Evolutionary conservation across 108 stramenopile species (phyloP).

Genomic region (Cyclostephanos invisitatus): DNA sequence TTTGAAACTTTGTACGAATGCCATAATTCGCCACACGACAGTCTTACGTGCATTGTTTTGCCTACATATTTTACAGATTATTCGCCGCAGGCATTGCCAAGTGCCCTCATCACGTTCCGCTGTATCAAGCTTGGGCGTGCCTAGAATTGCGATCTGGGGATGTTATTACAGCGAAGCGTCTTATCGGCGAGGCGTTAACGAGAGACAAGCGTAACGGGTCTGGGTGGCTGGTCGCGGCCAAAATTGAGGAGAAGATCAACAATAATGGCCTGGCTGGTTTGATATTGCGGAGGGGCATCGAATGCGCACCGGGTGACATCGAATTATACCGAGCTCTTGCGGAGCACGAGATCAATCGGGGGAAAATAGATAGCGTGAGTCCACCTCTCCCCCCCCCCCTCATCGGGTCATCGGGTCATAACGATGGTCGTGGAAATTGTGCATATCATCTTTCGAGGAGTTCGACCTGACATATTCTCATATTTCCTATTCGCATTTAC

Average conservation of each 20-base stretch:
- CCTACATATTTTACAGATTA: slow-evolving; percentile 20
- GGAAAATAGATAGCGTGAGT: slow-evolving; percentile 64
- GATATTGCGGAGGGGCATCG: slow-evolving; percentile 74
- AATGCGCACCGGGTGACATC: slow-evolving; percentile 69
- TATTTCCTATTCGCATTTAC: not conserved
- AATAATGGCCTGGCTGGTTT: slow-evolving; percentile 66
- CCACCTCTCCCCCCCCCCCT: no score
- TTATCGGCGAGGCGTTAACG: slow-evolving; percentile 76
- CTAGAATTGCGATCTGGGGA: slow-evolving; percentile 73
- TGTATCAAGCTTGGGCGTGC: slow-evolving; percentile 81
- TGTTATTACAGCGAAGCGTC: slow-evolving; percentile 58
- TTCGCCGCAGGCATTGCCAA: slow-evolving; percentile 74
- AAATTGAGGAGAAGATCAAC: slow-evolving; percentile 57
- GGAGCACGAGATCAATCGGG: slow-evolving; percentile 54
- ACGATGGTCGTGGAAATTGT: not conserved
- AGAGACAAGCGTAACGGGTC: slow-evolving; percentile 69
- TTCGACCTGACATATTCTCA: not conserved
- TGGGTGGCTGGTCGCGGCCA: slow-evolving; percentile 76
- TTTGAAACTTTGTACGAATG: not conserved
- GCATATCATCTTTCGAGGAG: not conserved
- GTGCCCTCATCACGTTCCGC: slow-evolving; percentile 62
- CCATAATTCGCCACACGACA: not conserved
- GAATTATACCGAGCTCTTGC: slow-evolving; percentile 72
- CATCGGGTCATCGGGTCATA: no score
- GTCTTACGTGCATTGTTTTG: not conserved